phyloP scores from a whole-genome alignment of 2,329 filamentous ascomycete genomes.

The Dendryphion nanum region DNA sequence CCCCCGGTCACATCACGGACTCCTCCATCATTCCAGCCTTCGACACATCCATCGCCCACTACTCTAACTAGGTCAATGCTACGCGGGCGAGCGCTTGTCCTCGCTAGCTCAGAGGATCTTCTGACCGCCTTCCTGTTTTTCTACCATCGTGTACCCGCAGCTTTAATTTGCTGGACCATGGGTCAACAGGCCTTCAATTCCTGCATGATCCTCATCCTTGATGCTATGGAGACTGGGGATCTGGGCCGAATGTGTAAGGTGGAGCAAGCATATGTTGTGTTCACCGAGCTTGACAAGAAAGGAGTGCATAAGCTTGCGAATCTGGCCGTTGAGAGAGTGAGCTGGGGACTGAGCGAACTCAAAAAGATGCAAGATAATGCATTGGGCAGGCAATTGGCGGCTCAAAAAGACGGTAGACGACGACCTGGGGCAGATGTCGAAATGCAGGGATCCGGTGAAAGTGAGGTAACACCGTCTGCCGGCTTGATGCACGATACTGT shows the following conservation, averaged over 20 bases:
- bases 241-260: slow-evolving; percentile 39
- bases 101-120: slow-evolving; percentile 43
- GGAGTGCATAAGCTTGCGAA: slow-evolving; percentile 46
- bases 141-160: slow-evolving; percentile 42
- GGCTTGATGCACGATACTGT: slow-evolving; percentile 35
- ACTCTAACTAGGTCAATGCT: slow-evolving; percentile 17
- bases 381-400: neutral
- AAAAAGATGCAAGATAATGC: slow-evolving; percentile 10
- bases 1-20: slow-evolving; percentile 1
- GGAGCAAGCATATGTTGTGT: slow-evolving; percentile 43
- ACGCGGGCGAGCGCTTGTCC: slow-evolving; percentile 42
- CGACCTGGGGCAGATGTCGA: slow-evolving; percentile 2
- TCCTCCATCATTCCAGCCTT: slow-evolving; percentile 11
- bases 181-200: slow-evolving; percentile 52
- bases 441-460: slow-evolving; percentile 10
- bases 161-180: slow-evolving; percentile 49
- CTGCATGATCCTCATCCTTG: slow-evolving; percentile 49
- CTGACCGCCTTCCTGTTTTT: slow-evolving; percentile 49
- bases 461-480: slow-evolving; percentile 12
- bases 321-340: slow-evolving; percentile 44
- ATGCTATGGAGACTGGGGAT: slow-evolving; percentile 45
- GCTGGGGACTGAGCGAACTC: slow-evolving; percentile 26
- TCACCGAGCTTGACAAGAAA: slow-evolving; percentile 42
- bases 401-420: slow-evolving; percentile 7
- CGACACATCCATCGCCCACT: slow-evolving; percentile 6